phyloP scores from a whole-genome alignment of 768 basidiomycete genomes.

The Mycena amicta region DNA sequence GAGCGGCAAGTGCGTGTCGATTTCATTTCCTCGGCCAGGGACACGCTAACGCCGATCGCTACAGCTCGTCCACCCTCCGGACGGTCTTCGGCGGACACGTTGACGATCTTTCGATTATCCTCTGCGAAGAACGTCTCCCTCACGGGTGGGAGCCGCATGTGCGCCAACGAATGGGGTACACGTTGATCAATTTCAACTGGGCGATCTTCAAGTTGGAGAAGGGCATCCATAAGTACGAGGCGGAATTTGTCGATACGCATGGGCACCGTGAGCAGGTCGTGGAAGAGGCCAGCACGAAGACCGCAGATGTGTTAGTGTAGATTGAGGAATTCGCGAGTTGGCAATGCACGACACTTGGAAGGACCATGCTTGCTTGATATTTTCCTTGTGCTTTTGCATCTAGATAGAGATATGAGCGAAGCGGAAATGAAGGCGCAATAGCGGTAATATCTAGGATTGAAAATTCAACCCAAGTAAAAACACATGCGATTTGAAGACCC shows the following conservation, averaged over 20 bases:
- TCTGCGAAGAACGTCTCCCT: conserved; percentile 70
- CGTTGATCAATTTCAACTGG: conserved; percentile 56
- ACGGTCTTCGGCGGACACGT: conserved; percentile 68
- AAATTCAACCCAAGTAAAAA: too few species aligned
- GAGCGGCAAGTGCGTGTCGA: conserved; percentile 57
- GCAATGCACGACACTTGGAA: too few species aligned
- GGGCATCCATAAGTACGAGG: too few species aligned
- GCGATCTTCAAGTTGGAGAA: conserved; percentile 48
- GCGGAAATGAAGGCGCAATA: too few species aligned
- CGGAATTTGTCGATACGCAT: conserved; percentile 30
- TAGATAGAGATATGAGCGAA: too few species aligned
- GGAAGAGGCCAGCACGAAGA: too few species aligned
- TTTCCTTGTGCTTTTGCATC: too few species aligned
- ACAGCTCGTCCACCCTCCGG: conserved; percentile 62
- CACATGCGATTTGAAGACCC: too few species aligned
- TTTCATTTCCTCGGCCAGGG: neutral
- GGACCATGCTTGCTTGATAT: too few species aligned
- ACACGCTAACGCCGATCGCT: neutral
- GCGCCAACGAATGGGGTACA: conserved; percentile 58
- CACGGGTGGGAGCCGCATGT: conserved; percentile 70
- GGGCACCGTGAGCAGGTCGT: neutral
- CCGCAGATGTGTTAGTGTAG: too few species aligned
- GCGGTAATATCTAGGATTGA: too few species aligned
- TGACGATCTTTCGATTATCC: conserved; percentile 52
- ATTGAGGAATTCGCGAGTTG: too few species aligned